Base-by-base conservation (phyloP, 257 asterid species). In the Sherardia arvensis region DNA sequence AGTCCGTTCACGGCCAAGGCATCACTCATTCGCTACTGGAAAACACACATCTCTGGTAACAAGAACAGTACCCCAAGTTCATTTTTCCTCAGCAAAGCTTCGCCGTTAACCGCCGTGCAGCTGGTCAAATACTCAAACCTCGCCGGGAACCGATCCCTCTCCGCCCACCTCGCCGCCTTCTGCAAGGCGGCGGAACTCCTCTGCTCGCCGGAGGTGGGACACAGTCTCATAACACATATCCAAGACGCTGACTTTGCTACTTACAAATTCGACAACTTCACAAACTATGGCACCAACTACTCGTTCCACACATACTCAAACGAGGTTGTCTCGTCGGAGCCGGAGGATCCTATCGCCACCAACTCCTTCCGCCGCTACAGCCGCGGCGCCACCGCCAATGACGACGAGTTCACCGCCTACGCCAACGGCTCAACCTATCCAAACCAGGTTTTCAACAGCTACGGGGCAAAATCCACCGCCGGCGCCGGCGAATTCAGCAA, bases 311-410 rank as follows among this genome's bases (percentile, higher is more conserved):
- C 74, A 48, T 91, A 88, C 71, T 72, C 95, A 32, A 87, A 82
- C 3, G 54, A 40, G 17, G 76, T 29, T 14, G 76, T 61, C 57
- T 2, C n/a, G 4, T 43, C 51, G 51, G 20, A 43, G 21, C 7
- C 47, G 47, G 47, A 10, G 12, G 4, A 38, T 3, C 47, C 95
- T 32, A 18, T 80, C 65, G 60, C 79, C 17, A 43, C 65, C 34
- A 80, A 84, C 66, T 22, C 82, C 6, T 88, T 91, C 86, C 87
- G 92, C 32, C 80, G 90, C 27, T 88, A 88, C 67, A 89, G 98
- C 81, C 95, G 94, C 40, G 85, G 71, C 66, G 79, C 96, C 20
- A 58, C 69, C 48, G 84, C 76, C 32, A 91, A 82, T 70, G 60
- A 26, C 32, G 95, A 91, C 28, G 40, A 48, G 57, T 91, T 91